Percentiles rank a stretch among this genome's conserved stretches.
These are phyloP conservation scores for Neurospora sublineolata DNA, from an alignment of 495 filamentous ascomycete species.

Conservation along the genomic window DNA sequence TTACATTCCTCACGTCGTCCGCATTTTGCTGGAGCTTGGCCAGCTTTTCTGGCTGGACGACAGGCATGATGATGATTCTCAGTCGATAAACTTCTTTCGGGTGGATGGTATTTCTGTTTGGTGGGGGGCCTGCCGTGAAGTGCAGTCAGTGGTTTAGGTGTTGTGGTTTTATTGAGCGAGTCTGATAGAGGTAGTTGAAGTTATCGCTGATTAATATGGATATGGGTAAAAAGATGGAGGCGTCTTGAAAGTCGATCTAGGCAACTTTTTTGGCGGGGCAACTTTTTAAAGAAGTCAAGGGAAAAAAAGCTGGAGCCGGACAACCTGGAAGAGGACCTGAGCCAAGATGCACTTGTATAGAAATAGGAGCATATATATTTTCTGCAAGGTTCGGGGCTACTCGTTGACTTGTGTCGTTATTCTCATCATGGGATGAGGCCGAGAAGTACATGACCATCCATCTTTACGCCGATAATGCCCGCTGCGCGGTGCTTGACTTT, in stretches of 20 bases:
- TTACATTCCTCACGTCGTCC: slow-evolving; percentile 81
- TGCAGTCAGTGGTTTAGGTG: background rate
- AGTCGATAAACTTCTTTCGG: background rate
- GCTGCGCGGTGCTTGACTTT: background rate
- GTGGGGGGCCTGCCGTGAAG: background rate
- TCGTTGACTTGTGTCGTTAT: background rate
- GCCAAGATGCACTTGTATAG: background rate
- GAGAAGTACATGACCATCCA: background rate
- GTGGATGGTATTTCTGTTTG: background rate
- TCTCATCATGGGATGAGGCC: background rate
- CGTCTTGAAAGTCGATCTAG: background rate
- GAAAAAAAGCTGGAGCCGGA: background rate
- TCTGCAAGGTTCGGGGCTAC: background rate
- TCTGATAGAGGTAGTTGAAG: background rate
- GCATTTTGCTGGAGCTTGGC: slow-evolving; percentile 73
- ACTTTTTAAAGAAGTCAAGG: background rate
- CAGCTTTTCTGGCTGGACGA: slow-evolving; percentile 77
- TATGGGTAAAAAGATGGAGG: background rate
- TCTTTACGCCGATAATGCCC: background rate
- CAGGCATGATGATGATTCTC: slow-evolving; percentile 53
- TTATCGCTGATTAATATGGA: background rate
- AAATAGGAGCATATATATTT: background rate
- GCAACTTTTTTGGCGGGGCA: background rate
- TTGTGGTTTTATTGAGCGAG: background rate
- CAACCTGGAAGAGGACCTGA: background rate